Percentiles rank a stretch among this genome's conserved stretches.
phyloP scores from a whole-genome alignment of 2,329 filamentous ascomycete species.

The Neodidymelliopsis sp. region DNA sequence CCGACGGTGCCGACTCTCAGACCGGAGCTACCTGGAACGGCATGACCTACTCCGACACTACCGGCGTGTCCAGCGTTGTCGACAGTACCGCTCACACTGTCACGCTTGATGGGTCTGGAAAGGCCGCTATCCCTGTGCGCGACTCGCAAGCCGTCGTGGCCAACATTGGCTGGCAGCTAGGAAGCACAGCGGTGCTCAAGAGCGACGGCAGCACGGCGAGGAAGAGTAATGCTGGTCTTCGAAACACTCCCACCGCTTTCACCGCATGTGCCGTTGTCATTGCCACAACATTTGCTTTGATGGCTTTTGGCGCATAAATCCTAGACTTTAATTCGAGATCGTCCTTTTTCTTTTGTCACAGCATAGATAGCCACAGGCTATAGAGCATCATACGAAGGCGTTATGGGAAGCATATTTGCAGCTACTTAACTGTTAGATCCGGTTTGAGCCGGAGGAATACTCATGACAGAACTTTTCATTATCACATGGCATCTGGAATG shows the following conservation, averaged over 20 bases:
- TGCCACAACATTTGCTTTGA: slow-evolving; percentile 16
- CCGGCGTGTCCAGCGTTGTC: slow-evolving; percentile 51
- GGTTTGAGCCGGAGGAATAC: slow-evolving; percentile 4
- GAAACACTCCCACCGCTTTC: slow-evolving; percentile 15
- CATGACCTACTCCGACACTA: slow-evolving; percentile 52
- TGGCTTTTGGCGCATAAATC: slow-evolving; percentile 10
- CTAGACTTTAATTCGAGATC: slow-evolving; percentile 16
- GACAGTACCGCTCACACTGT: slow-evolving; percentile 43
- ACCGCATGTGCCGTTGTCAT: slow-evolving; percentile 21
- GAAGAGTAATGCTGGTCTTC: slow-evolving; percentile 37
- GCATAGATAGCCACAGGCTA: slow-evolving; percentile 14
- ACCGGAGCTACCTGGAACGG: slow-evolving; percentile 57
- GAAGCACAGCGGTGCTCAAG: slow-evolving; percentile 41
- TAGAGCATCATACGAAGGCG: slow-evolving; percentile 20
- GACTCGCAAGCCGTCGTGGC: slow-evolving; percentile 58
- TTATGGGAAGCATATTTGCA: slow-evolving; percentile 10
- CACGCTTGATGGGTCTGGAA: slow-evolving; percentile 32
- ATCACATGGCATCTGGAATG: slow-evolving; percentile 3
- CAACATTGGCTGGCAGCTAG: slow-evolving; percentile 52
- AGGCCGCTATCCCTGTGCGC: slow-evolving; percentile 42
- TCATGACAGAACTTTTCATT: slow-evolving; percentile 5
- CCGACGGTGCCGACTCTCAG: slow-evolving; percentile 54
- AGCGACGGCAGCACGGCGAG: slow-evolving; percentile 34
- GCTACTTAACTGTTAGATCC: background rate
- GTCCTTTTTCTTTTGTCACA: slow-evolving; percentile 10